Base-by-base conservation (phyloP, 2,329 filamentous ascomycete genomes). In the Didymella lethalis region DNA sequence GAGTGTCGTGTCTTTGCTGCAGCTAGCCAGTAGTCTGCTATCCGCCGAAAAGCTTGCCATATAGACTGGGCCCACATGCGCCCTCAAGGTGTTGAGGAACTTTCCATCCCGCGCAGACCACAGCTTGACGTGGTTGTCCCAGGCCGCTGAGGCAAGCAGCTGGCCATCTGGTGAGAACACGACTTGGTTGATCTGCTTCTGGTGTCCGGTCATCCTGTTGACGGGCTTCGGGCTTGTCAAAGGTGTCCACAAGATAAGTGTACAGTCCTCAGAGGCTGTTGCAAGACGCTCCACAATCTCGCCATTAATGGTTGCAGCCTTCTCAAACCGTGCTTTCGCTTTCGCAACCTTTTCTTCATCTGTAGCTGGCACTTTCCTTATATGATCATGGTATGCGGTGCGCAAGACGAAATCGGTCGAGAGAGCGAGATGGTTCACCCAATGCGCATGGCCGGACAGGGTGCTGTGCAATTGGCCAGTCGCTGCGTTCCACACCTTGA, bases 161-260 rank as follows among this genome's bases (percentile, higher is more conserved):
- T 86, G 84, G 32, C 93, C 94, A 72, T 98, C 93, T 0, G 94
- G 93, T 0, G 92, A 97, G 78, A 98, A 98, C 0, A 89, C 90
- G 47, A 98, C 93, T 74, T 97, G 91, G 76, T 98, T 97, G 67
- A 98, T 93, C 73, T 94, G 91, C 79, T 98, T 98, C 76, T 97
- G 92, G 72, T 99, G 95, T 2, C 95, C 95, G n/a, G 92, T 79
- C 79, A 98, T 85, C 32, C 93, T 85, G n/a, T 91, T 90, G 3
- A 98, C 82, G 0, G 94, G 93, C 76, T 98, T 97, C 7, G 84
- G 91, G 4, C 89, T 88, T 32, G 65, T 74, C 10, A 88, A 83
- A 0, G 93, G 93, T 60, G 96, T 91, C 94, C 94, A 99, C 7
- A 99, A 84, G 75, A 93, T 97, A 85, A 99, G 94, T 6, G 93